Evolutionary conservation across 106 monocot species (phyloP), one percentile per base, ranked within the genome.

Genomic region (Dendrobium officinale): DNA sequence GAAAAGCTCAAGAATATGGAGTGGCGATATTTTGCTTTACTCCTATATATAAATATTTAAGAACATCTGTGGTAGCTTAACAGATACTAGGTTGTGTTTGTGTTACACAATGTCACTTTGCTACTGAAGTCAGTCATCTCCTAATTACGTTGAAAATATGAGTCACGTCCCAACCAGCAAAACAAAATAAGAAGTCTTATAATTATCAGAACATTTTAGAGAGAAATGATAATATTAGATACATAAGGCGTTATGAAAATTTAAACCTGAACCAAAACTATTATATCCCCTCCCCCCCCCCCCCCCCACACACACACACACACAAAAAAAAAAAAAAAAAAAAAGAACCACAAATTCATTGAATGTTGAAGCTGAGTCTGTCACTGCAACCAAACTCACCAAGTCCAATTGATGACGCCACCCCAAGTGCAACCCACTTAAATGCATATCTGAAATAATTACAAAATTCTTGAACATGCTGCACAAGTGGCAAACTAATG

Each of bases 341-440:
- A 42, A 76, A 48, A 76, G 1, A 76, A 76, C 15, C n/a, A 49
- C 45, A 49, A 47, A 76, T 49, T 43, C 22, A 76, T 49, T 76
- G 47, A 51, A 76, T 48, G 20, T 10, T 49, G 51, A 49, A 76
- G 26, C 10, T 48, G 31, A 31, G 31, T 31, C 31, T 59, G 26
- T 58, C 6, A 43, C 1, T 85, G 24, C 20, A 56, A 77, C 19
- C 40, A 55, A 45, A 17, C 87, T 85, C 81, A 87, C 95, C 95
- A 75, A 95, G 80, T 67, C 95, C 92, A 85, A 92, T 95, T 31
- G 92, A 95, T 77, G 95, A 95, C 72, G 88, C 86, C 64, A 95
- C 88, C 42, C 95, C 95, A 77, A 95, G 87, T 55, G 85, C 80
- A 67, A 90, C 77, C 95, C 95, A 95, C 95, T 92, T 92, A 68